Conservation (phyloP, 495 filamentous ascomycete genomes). For the Mytilinidion resinicola region DNA sequence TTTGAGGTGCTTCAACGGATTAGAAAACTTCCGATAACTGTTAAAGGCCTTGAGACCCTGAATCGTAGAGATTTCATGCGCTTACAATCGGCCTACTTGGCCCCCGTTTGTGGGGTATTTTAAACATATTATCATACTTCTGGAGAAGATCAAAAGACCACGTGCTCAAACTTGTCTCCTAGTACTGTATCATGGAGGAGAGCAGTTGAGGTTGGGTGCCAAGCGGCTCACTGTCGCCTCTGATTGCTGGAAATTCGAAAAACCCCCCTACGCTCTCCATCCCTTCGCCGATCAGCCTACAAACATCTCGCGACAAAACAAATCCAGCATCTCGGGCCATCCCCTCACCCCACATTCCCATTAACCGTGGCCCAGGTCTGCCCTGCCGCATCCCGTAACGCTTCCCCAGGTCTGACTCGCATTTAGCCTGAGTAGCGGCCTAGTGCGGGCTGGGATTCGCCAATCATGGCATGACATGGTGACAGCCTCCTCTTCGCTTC, state of each 20-base stretch:
- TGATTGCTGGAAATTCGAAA: background rate
- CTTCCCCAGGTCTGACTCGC: background rate
- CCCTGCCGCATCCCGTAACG: background rate
- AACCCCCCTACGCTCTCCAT: background rate
- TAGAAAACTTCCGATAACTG: too few relatives aligned
- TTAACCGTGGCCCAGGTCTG: background rate
- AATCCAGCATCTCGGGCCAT: background rate
- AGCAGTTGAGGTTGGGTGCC: background rate
- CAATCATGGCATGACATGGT: background rate
- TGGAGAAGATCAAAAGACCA: too few relatives aligned
- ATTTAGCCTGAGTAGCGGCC: background rate
- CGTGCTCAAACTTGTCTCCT: too few relatives aligned
- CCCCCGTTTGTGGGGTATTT: too few relatives aligned
- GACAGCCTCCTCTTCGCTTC: background rate
- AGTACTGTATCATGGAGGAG: background rate
- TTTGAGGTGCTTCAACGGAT: too few relatives aligned
- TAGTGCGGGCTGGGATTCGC: background rate
- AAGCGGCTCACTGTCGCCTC: background rate
- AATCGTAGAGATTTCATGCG: too few relatives aligned
- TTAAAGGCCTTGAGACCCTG: too few relatives aligned
- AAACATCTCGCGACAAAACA: background rate
- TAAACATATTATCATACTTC: too few relatives aligned
- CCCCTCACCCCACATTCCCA: background rate
- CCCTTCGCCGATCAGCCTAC: background rate
- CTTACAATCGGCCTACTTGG: too few relatives aligned